Evolutionary conservation across 768 basidiomycete species (phyloP).

Genomic region (Infundibulicybe gibba): DNA sequence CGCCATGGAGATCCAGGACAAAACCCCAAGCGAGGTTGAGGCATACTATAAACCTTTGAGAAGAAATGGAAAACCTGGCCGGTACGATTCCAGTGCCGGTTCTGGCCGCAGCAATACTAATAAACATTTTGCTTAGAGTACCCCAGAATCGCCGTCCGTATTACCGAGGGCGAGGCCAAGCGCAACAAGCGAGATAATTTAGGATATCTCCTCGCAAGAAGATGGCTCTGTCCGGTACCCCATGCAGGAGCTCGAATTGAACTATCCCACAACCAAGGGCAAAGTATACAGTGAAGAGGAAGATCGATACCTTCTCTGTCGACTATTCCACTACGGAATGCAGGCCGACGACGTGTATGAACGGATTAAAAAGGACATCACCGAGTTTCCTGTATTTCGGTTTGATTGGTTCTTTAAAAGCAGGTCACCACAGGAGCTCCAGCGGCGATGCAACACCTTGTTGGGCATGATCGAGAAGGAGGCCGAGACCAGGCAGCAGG

Average conservation of each 20-base stretch:
- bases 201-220: constrained; percentile 73
- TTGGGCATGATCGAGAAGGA: constrained; percentile 93
- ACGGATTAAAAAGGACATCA: constrained; percentile 92
- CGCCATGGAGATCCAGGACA: constrained; percentile 81
- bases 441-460: constrained; percentile 83
- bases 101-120: background rate
- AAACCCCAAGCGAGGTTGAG: constrained; percentile 73
- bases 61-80: constrained; percentile 85
- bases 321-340: constrained; percentile 88
- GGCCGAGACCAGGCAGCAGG: constrained; percentile 62
- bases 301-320: constrained; percentile 90
- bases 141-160: constrained; percentile 77
- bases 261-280: constrained; percentile 94
- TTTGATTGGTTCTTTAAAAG: constrained; percentile 99
- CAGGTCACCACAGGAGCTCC: constrained; percentile 83
- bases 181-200: constrained; percentile 83
- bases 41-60: constrained; percentile 83
- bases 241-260: constrained; percentile 95
- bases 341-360: constrained; percentile 89
- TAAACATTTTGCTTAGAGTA: constrained; percentile 47
- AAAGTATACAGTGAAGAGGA: constrained; percentile 97
- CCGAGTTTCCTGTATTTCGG: constrained; percentile 93
- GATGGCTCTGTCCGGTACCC: constrained; percentile 79
- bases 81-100: constrained; percentile 35
- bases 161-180: constrained; percentile 86